These are phyloP conservation scores for Narthecium ossifragum DNA, from an alignment of 106 monocot genomes.

Conservation along the genomic window DNA sequence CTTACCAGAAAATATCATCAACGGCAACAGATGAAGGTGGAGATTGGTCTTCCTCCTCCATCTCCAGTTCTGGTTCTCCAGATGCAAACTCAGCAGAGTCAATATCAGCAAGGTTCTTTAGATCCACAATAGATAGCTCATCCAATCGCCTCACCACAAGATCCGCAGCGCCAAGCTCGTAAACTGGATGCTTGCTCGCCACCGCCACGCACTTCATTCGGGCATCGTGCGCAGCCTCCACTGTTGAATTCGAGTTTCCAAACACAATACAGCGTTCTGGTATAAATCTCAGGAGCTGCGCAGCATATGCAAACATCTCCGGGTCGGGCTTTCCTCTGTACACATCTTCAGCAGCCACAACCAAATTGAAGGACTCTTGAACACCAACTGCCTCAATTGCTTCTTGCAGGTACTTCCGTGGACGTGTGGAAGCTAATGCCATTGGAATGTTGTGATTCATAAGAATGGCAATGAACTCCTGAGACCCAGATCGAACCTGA, in stretches of 20 bases:
- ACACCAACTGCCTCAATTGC: constrained; percentile 64
- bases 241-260: constrained; percentile 83
- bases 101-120: constrained; percentile 78
- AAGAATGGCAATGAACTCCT: constrained; percentile 67
- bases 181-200: constrained; percentile 72
- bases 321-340: constrained; percentile 90
- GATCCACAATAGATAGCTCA: constrained; percentile 75
- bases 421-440: constrained; percentile 70
- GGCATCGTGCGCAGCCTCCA: constrained; percentile 92
- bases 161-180: constrained; percentile 85
- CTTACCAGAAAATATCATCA: constrained; percentile 62
- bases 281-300: constrained; percentile 69
- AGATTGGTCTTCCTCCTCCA: constrained; percentile 37
- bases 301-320: constrained; percentile 83
- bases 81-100: constrained; percentile 64
- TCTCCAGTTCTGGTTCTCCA: constrained; percentile 51
- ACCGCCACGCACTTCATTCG: constrained; percentile 93
- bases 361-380: constrained; percentile 31
- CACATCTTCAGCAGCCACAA: constrained; percentile 83
- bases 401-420: constrained; percentile 44
- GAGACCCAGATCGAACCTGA: constrained; percentile 54
- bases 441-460: constrained; percentile 67
- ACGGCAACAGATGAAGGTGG: constrained; percentile 43
- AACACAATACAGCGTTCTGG: constrained; percentile 93
- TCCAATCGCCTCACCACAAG: constrained; percentile 64